Evolutionary conservation across 140 eudicot species (phyloP).

Genomic region (Flaveria floridana): DNA sequence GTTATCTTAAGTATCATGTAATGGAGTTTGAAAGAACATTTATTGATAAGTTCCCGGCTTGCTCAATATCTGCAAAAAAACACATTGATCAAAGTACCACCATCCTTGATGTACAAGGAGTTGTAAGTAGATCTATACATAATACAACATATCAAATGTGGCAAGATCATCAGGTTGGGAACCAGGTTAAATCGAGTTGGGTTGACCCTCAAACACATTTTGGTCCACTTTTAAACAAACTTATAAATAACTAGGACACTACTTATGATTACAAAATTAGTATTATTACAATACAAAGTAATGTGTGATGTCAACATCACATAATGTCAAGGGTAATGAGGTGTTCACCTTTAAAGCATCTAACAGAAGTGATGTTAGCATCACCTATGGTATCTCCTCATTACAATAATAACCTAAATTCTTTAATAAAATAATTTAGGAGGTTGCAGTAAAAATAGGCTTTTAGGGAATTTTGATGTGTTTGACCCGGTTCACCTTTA

Average conservation of each 20-base stretch:
- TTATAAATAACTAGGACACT: not conserved
- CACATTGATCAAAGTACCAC: constrained; percentile 98
- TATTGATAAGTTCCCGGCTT: constrained; percentile 83
- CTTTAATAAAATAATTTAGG: not conserved
- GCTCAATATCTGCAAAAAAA: constrained; percentile 79
- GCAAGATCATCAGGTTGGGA: not conserved
- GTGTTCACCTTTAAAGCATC: not conserved
- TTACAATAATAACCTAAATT: not conserved
- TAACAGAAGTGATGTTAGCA: not conserved
- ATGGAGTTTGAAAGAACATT: constrained; percentile 93
- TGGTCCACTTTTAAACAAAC: not conserved
- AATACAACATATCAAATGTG: constrained; percentile 9
- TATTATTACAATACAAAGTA: not conserved
- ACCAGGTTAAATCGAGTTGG: not conserved
- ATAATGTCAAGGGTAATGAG: not conserved
- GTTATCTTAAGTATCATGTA: constrained; percentile 84
- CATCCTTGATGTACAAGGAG: constrained; percentile 96
- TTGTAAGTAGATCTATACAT: constrained; percentile 55
- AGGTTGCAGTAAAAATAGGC: too few species aligned
- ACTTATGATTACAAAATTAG: constrained; percentile 3
- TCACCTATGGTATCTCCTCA: not conserved
- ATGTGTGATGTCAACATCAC: not conserved
- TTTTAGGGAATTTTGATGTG: not conserved
- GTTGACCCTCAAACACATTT: not conserved
- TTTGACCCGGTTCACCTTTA: not conserved